Evolutionary conservation across 148 eudicot species (phyloP).

Genomic region (Chenopodium formosanum): DNA sequence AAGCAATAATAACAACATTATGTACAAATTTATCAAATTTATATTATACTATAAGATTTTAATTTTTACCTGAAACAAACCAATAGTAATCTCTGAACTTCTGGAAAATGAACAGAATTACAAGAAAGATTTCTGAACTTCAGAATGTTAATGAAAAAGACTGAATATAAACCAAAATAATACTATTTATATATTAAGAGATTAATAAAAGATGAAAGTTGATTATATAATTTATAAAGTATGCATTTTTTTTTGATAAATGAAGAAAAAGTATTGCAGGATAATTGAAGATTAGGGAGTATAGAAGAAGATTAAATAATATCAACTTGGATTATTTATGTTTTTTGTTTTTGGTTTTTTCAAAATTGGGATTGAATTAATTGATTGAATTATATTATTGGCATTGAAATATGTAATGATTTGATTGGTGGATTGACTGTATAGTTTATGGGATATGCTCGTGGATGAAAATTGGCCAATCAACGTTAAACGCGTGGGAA

Average conservation of each 20-base stretch:
- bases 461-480: slow-evolving; percentile 5
- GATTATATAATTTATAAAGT: neutral
- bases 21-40: neutral
- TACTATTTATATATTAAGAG: neutral
- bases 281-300: too few relatives aligned
- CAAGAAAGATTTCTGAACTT: neutral
- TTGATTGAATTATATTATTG: neutral
- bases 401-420: neutral
- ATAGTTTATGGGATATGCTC: neutral
- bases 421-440: neutral
- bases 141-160: neutral
- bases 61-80: slow-evolving; percentile 10
- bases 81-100: neutral
- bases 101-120: neutral
- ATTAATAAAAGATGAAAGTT: neutral
- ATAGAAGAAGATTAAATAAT: neutral
- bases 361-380: too few relatives aligned
- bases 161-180: neutral
- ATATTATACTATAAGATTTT: too few relatives aligned
- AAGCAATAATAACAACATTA: neutral
- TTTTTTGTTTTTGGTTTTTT: neutral
- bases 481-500: slow-evolving; percentile 12
- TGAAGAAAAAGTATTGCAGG: neutral
- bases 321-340: neutral
- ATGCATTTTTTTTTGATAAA: neutral